These are phyloP conservation scores for Rhodotorula glutinis DNA, from an alignment of 1,284 basidiomycete genomes.

Conservation along the genomic window DNA sequence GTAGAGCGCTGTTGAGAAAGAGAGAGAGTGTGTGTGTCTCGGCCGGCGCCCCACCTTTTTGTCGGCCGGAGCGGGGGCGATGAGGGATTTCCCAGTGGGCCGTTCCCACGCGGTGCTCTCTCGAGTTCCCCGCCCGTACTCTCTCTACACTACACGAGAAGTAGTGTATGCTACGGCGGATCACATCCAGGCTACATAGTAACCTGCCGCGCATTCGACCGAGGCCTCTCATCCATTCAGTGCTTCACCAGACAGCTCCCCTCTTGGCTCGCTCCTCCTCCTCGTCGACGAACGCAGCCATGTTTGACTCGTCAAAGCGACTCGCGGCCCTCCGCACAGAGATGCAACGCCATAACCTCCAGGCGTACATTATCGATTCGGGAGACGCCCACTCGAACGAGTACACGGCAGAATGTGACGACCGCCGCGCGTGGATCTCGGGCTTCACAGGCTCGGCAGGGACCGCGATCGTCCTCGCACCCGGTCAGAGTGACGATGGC, in stretches of 20 bases:
- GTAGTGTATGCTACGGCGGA: constrained; percentile 15
- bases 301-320: constrained; percentile 13
- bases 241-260: no score
- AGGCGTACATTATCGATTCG: constrained; percentile 28
- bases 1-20: no score
- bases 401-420: constrained; percentile 27
- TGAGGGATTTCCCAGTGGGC: background rate
- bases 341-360: constrained; percentile 9
- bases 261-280: background rate
- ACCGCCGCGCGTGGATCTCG: constrained; percentile 32
- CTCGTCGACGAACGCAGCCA: background rate
- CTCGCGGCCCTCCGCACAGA: constrained; percentile 14
- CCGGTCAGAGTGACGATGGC: background rate
- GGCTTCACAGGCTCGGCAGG: constrained; percentile 36
- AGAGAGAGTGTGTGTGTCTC: no score
- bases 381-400: constrained; percentile 34
- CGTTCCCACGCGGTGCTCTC: background rate
- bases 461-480: constrained; percentile 24
- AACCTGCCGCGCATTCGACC: background rate
- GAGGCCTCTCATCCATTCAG: background rate
- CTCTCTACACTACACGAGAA: no score
- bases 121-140: background rate
- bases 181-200: background rate
- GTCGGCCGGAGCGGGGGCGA: no score
- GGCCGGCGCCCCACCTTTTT: background rate